These are phyloP conservation scores for Isatis tinctoria DNA, from an alignment of 345 rosid species.

Conservation along the genomic window DNA sequence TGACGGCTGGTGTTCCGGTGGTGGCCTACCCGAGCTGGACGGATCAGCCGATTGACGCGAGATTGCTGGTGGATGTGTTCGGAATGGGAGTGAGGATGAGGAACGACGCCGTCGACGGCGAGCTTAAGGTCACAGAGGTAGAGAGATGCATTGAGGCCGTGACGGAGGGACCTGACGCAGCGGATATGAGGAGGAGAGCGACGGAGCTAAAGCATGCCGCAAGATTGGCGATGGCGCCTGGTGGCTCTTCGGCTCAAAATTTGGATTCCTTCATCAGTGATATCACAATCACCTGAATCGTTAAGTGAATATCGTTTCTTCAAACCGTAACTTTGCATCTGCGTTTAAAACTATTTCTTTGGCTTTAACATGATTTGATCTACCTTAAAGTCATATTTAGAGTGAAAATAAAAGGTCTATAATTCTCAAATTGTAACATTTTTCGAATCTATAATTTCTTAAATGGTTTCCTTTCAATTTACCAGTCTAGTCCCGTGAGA, in stretches of 20 bases:
- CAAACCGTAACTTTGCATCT: no score
- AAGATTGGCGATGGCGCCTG: conserved; percentile 31
- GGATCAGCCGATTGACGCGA: conserved; percentile 42
- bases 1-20: conserved; percentile 47
- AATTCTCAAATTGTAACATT: no score
- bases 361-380: no score
- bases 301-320: no score
- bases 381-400: no score
- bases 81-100: conserved; percentile 44
- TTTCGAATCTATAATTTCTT: no score
- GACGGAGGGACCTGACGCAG: conserved; percentile 26
- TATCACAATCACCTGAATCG: not conserved
- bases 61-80: conserved; percentile 44
- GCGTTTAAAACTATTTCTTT: no score
- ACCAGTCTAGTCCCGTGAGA: no score
- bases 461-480: no score
- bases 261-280: conserved; percentile 39
- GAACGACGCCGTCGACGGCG: conserved; percentile 25
- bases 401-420: no score
- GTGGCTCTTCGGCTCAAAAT: conserved; percentile 43
- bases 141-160: conserved; percentile 45
- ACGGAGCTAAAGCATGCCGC: conserved; percentile 36
- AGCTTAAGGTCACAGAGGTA: conserved; percentile 34
- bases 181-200: conserved; percentile 39
- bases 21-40: conserved; percentile 49